phyloP scores from a whole-genome alignment of 148 eudicot species.

The Vaccinium macrocarpon region DNA sequence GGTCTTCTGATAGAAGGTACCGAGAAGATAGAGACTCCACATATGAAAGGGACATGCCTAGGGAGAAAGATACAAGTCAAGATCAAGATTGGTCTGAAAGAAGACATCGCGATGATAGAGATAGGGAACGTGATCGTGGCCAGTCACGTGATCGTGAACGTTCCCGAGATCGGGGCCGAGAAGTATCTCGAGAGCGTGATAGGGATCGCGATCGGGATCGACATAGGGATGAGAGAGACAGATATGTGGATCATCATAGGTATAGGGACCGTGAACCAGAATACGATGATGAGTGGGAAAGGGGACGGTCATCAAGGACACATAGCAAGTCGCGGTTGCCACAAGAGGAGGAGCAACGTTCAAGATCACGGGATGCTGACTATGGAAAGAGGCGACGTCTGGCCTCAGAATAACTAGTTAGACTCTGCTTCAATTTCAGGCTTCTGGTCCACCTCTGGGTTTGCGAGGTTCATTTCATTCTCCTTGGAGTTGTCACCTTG shows the following conservation, averaged over 20 bases:
- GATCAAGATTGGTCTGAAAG: slow-evolving; percentile 63
- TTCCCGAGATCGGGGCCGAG: slow-evolving; percentile 43
- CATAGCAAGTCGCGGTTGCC: slow-evolving; percentile 52
- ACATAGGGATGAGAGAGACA: slow-evolving; percentile 62
- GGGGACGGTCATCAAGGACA: slow-evolving; percentile 76
- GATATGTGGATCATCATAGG: slow-evolving; percentile 69
- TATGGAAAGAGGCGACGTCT: slow-evolving; percentile 70
- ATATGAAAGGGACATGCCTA: slow-evolving; percentile 60
- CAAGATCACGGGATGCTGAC: slow-evolving; percentile 76
- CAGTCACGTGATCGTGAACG: slow-evolving; percentile 33
- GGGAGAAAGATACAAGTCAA: slow-evolving; percentile 49
- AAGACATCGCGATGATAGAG: slow-evolving; percentile 66
- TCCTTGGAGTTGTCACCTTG: slow-evolving; percentile 13
- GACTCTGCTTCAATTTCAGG: background rate
- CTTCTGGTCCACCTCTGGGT: slow-evolving; percentile 12
- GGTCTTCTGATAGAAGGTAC: slow-evolving; percentile 69
- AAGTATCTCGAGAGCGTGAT: slow-evolving; percentile 38
- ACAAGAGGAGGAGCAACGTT: slow-evolving; percentile 52
- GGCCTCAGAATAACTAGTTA: slow-evolving; percentile 42
- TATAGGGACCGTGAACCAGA: slow-evolving; percentile 68
- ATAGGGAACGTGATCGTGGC: slow-evolving; percentile 54
- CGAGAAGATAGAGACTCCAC: slow-evolving; percentile 78
- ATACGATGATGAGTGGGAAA: slow-evolving; percentile 68
- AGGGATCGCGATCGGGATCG: slow-evolving; percentile 53
- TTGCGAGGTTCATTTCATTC: slow-evolving; percentile 14